Evolutionary conservation across 2,329 filamentous ascomycete genomes (phyloP).

Genomic region (Diplocarpon mali): DNA sequence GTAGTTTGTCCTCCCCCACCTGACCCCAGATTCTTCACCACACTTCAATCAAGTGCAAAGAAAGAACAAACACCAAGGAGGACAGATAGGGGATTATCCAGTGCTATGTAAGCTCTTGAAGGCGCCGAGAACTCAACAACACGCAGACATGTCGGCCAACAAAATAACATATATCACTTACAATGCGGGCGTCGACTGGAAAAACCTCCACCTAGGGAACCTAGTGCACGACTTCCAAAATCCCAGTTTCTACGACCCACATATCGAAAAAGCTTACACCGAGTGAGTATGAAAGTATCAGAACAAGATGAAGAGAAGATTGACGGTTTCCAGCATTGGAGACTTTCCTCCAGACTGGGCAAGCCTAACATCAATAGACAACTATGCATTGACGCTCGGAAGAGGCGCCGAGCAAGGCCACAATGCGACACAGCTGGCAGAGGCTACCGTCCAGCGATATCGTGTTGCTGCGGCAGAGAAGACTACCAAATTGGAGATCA

Average conservation of each 20-base stretch:
- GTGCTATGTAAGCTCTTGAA: no score
- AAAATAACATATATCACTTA: constrained; percentile 17
- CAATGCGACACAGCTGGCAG: constrained; percentile 6
- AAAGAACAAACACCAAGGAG: no score
- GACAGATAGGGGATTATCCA: no score
- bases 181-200: constrained; percentile 13
- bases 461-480: constrained; percentile 18
- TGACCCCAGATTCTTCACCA: no score
- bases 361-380: constrained; percentile 6
- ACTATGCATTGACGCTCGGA: constrained; percentile 19
- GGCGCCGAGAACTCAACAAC: no score
- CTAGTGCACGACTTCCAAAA: constrained; percentile 17
- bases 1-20: no score
- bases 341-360: constrained; percentile 17
- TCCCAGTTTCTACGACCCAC: constrained; percentile 14
- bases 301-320: neutral
- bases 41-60: no score
- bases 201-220: constrained; percentile 18
- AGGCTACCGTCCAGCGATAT: constrained; percentile 11
- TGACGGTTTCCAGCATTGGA: neutral
- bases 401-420: constrained; percentile 8
- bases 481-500: constrained; percentile 15
- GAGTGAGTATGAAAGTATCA: constrained; percentile 10
- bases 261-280: constrained; percentile 15
- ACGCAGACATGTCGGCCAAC: constrained; percentile 1